Base-by-base conservation (phyloP, 768 basidiomycete species). In the Rhizopogon vinicolor region DNA sequence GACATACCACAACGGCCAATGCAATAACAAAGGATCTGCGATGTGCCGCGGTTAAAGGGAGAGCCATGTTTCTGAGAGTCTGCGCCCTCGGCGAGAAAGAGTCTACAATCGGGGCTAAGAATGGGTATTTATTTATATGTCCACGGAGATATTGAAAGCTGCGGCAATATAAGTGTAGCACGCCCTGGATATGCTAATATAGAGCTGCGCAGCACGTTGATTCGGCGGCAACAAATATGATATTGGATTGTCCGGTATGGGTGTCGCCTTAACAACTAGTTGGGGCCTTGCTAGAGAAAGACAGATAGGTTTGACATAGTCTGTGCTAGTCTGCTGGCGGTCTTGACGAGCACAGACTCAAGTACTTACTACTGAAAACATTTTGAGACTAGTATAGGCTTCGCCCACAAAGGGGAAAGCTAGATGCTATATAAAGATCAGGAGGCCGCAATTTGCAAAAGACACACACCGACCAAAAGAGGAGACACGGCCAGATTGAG, bases 11-110 rank as follows among this genome's bases (percentile, higher is more conserved):
- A 12, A 69, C 42, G 41, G 65, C 48, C 51, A 60, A 39, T 2
- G 69, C 68, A 16, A 68, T 58, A 0, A 71, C 46, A 28, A 69
- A 43, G 9, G 68, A 67, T 12, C 68, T 65, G 44, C 63, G 71
- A 49, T 71, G 68, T 25, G 68, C 63, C 5, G 65, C 44, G 7
- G 68, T 68, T 22, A 67, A 40, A 7, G 67, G 61, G 53, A 67
- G 19, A 37, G 48, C n/a, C 68, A 68, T 68, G 4, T 28, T 18
- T 48, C 42, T 25, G 5, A n/a, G 42, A n/a, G 25, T 33, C 44
- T 41, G 8, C 19, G 22, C 33, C 37, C 25, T 45, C 25, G n/a
- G 31, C 12, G 31, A 46, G 45, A 16, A 33, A 44, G 18, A 46
- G 41, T 33, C n/a, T 9, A 46, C 18, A 19, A 7, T 8, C n/a